These are phyloP conservation scores for Cruciata laevipes DNA, from an alignment of 257 asterid species.

Conservation along the genomic window DNA sequence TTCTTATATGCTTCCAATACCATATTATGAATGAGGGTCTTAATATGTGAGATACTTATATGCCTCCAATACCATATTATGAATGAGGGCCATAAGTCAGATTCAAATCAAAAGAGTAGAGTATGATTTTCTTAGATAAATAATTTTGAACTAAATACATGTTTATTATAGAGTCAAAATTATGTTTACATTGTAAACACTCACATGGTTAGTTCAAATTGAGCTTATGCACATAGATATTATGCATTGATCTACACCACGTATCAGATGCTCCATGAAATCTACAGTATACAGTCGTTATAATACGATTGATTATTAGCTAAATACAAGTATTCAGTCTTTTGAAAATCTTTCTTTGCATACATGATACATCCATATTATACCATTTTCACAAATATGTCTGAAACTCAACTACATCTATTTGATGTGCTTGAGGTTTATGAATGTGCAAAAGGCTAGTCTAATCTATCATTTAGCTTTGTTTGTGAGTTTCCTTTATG, in stretches of 20 bases:
- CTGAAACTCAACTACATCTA: neutral
- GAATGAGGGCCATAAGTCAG: neutral
- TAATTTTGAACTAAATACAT: neutral
- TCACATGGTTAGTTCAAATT: neutral
- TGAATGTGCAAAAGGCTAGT: neutral
- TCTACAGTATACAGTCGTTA: neutral
- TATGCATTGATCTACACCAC: neutral
- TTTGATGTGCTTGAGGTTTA: neutral
- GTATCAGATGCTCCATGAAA: neutral
- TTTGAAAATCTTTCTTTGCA: neutral
- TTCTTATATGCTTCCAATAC: neutral
- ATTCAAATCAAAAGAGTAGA: neutral
- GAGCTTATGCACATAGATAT: neutral
- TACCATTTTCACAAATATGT: neutral
- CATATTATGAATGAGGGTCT: neutral
- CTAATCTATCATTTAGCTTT: neutral
- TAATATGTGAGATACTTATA: constrained; percentile 55
- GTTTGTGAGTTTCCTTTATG: neutral
- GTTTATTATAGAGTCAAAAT: neutral
- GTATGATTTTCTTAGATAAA: neutral
- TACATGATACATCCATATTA: too few species aligned
- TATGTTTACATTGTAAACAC: too few species aligned
- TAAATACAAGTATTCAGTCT: neutral
- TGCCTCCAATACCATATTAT: too few species aligned
- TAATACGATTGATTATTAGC: neutral